A percentile compares a stretch with the other conserved stretches of the same genome.
Conservation (phyloP, 2,329 filamentous ascomycete genomes). For the Beauveria sp. region DNA sequence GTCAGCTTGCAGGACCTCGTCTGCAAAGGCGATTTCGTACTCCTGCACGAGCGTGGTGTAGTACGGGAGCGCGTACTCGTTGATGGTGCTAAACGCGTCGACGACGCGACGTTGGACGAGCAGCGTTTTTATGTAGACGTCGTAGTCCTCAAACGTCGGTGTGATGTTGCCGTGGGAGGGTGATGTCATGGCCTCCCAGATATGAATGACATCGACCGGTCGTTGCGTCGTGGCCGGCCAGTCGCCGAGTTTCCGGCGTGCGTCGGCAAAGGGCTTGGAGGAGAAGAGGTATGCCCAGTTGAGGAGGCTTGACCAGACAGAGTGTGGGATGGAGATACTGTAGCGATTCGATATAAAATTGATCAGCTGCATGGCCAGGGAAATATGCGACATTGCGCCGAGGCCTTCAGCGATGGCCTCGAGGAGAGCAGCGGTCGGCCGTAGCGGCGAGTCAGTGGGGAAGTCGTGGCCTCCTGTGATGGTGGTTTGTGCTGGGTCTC, state of each 20-base stretch:
- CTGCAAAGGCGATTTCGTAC: slow-evolving; percentile 21
- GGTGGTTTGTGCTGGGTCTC: slow-evolving; percentile 14
- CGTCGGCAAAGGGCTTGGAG: slow-evolving; percentile 27
- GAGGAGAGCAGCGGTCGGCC: slow-evolving; percentile 52
- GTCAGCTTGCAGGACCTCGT: slow-evolving; percentile 27
- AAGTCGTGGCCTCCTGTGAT: slow-evolving; percentile 32
- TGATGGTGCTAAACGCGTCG: slow-evolving; percentile 29
- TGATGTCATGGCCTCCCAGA: slow-evolving; percentile 54
- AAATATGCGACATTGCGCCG: slow-evolving; percentile 57
- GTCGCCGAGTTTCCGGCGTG: slow-evolving; percentile 27
- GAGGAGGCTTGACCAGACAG: slow-evolving; percentile 60
- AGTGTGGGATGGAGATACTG: slow-evolving; percentile 44
- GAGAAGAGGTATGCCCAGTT: slow-evolving; percentile 57
- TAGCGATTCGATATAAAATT: slow-evolving; percentile 56
- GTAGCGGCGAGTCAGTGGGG: slow-evolving; percentile 41
- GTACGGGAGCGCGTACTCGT: slow-evolving; percentile 33
- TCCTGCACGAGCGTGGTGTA: slow-evolving; percentile 20
- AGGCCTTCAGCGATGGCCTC: slow-evolving; percentile 61
- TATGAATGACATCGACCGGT: slow-evolving; percentile 34
- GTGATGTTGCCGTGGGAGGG: slow-evolving; percentile 44
- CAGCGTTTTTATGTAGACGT: slow-evolving; percentile 33
- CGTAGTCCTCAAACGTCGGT: slow-evolving; percentile 51
- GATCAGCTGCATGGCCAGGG: slow-evolving; percentile 49
- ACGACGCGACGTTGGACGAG: slow-evolving; percentile 22
- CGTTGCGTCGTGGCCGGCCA: slow-evolving; percentile 28